Conservation (phyloP, 1,284 basidiomycete genomes). For the Cryptococcus depauperatus region DNA sequence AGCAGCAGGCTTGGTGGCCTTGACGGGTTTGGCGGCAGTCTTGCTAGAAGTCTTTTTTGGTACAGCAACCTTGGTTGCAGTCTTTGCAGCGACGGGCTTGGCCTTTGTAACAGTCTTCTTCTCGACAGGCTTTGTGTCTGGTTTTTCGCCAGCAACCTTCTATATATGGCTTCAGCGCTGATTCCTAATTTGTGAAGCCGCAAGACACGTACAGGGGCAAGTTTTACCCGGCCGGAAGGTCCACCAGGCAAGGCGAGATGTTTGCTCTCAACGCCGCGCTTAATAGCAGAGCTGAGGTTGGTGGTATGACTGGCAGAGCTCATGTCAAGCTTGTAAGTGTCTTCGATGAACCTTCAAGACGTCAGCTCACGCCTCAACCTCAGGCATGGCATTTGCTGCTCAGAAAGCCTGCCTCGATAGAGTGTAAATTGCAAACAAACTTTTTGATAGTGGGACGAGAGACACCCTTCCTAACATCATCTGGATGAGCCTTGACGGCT, state of each 20-base stretch:
- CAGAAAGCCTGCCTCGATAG: not conserved
- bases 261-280: slow-evolving; percentile 67
- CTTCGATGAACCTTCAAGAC: slow-evolving; percentile 66
- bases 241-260: slow-evolving; percentile 82
- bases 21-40: too few species aligned
- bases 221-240: slow-evolving; percentile 69
- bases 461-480: slow-evolving; percentile 73
- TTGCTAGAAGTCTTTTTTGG: too few species aligned
- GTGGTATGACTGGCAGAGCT: slow-evolving; percentile 62
- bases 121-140: slow-evolving; percentile 42
- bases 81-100: not conserved
- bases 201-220: slow-evolving; percentile 44
- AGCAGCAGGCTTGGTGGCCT: not conserved
- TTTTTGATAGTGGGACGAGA: slow-evolving; percentile 90
- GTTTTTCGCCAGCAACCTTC: too few species aligned
- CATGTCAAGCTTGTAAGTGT: slow-evolving; percentile 69
- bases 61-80: not conserved
- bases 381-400: too few species aligned
- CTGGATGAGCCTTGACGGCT: slow-evolving; percentile 65
- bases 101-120: not conserved
- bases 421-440: slow-evolving; percentile 45
- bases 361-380: too few species aligned
- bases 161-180: too few species aligned
- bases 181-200: too few species aligned
- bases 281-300: slow-evolving; percentile 74